Evolutionary conservation across 202 grass and related monocot species (phyloP), one percentile per base, ranked within the genome.

Genomic region (Setaria italica): DNA sequence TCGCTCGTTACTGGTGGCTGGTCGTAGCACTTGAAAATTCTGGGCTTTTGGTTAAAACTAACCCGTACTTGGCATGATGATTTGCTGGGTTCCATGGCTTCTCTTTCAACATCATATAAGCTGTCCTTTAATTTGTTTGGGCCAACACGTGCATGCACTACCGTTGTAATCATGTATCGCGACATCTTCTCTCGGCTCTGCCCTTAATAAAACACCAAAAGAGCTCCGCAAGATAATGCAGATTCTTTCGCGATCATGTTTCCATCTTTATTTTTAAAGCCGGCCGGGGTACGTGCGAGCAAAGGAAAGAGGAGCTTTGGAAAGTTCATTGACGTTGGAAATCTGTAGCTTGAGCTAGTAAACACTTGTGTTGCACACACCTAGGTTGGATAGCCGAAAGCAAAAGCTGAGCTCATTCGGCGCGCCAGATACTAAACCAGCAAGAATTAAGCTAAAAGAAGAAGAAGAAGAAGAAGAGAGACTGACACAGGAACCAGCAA

Each of bases 341-440:
- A 67, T 48, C 29, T 72, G 29, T 6, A 16, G 37, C 29, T 74
- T 58, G 75, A 81, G 48, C 29, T 20, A 34, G 6, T 53, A 19
- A 25, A 41, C 85, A 87, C 34, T 66, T 10, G 72, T 10, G 82
- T 58, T 39, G 56, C 13, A 1, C 47, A 48, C 19, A 9, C 68
- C 9, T 65, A 42, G n/a, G 35, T 8, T 67, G 78, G 33, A 74
- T 87, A 76, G 85, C 80, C 80, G 80, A 87, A 90, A 87, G 80
- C 54, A 80, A 80, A 83, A 84, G 51, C 21, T 83, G 72, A 67
- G 17, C 7, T 65, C 37, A 11, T 20, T 34, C 17, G 45, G 29
- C 33, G 6, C 60, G 60, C 0, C 25, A 25, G 25, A 25, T 25
- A 25, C 25, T 25, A 25, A 25, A 25, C 25, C 25, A 25, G 25